These are phyloP conservation scores for Candida odintsovae DNA, from an alignment of 805 yeast species.

Conservation along the genomic window DNA sequence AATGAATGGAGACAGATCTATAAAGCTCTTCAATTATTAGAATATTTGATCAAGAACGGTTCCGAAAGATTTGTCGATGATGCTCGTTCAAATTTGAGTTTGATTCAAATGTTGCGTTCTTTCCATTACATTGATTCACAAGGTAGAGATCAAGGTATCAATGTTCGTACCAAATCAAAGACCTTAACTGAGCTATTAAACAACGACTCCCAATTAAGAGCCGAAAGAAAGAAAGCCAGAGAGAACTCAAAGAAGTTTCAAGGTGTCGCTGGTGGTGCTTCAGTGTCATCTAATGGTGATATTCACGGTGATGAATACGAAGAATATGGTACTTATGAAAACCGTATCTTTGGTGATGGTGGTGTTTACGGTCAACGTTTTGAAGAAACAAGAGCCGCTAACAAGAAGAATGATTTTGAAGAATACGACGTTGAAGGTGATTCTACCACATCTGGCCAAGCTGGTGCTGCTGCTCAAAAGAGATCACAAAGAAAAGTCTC, in stretches of 20 bases:
- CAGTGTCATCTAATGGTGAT: constrained; percentile 22
- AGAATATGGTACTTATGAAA: constrained; percentile 38
- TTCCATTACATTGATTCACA: constrained; percentile 92
- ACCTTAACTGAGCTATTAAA: constrained; percentile 63
- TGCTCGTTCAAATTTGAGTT: constrained; percentile 73
- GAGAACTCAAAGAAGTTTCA: constrained; percentile 77
- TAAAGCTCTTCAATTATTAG: constrained; percentile 87
- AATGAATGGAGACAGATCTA: constrained; percentile 98
- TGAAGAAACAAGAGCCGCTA: constrained; percentile 48
- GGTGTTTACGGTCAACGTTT: constrained; percentile 64
- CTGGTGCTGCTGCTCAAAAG: constrained; percentile 22
- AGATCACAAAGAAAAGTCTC: constrained; percentile 19
- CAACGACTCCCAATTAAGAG: constrained; percentile 70
- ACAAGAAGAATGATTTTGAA: constrained; percentile 43
- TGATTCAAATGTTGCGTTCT: constrained; percentile 81
- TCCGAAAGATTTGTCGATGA: constrained; percentile 95
- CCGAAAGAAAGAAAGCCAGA: constrained; percentile 88
- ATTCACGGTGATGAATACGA: constrained; percentile 33
- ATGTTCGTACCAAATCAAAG: constrained; percentile 88
- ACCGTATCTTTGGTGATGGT: constrained; percentile 64
- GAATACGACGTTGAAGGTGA: constrained; percentile 48
- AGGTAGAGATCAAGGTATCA: constrained; percentile 94
- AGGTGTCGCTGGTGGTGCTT: constrained; percentile 65
- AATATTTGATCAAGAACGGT: constrained; percentile 86
- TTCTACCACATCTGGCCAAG: constrained; percentile 24